Evolutionary conservation across 305 asterid genomes (phyloP).

Genomic region (Fraxinus sp.): DNA sequence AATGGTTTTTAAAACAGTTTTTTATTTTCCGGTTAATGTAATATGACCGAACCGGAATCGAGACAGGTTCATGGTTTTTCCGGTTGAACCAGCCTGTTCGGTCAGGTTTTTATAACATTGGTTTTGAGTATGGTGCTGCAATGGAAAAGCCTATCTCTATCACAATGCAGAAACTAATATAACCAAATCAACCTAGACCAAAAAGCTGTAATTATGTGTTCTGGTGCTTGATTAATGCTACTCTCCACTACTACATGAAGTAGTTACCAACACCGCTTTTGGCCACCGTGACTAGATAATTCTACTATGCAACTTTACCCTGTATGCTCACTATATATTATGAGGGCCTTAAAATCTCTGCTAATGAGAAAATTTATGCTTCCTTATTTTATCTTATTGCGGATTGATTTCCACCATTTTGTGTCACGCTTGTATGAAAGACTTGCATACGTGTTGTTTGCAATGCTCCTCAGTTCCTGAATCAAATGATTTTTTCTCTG

Average conservation of each 20-base stretch:
- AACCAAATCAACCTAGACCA: background rate
- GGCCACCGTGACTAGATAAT: conserved; percentile 6
- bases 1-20: background rate
- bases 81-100: too few species aligned
- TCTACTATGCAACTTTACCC: background rate
- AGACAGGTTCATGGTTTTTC: too few species aligned
- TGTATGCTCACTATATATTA: background rate
- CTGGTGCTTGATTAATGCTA: background rate
- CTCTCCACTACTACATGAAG: background rate
- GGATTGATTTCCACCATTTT: background rate
- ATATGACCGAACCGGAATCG: too few species aligned
- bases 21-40: too few species aligned
- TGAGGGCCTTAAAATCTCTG: background rate
- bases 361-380: background rate
- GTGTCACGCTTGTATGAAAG: background rate
- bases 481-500: conserved; percentile 11
- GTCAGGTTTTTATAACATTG: too few species aligned
- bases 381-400: background rate
- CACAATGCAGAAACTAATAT: background rate
- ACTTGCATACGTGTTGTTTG: background rate
- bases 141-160: conserved; percentile 1
- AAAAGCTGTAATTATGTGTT: background rate
- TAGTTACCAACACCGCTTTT: background rate
- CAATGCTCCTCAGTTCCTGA: background rate
- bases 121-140: background rate